Base-by-base conservation (phyloP, 495 filamentous ascomycete species). In the Letharia lupina region DNA sequence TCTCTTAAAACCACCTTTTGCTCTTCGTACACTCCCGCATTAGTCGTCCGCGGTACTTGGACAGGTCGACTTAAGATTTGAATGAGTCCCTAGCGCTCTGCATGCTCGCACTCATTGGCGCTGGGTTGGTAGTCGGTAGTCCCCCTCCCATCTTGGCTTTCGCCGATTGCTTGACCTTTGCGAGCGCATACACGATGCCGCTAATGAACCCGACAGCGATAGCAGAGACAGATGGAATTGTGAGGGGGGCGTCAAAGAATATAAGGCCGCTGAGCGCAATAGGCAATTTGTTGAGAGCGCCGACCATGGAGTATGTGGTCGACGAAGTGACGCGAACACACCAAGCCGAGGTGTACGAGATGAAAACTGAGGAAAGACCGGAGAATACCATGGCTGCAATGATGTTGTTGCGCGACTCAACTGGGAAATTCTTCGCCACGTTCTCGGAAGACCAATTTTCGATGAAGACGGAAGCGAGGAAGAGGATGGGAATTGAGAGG, bases 291-390 rank as follows among this genome's bases (percentile, higher is more conserved):
- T 98, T 98, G 68, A 98, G 83, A 37, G 93, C 90, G 67, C 94
- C 94, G 63, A 97, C 94, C 94, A 98, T 97, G 41, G 89, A 93
- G 80, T 98, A 98, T 8, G 93, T 98, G 44, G 94, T 97, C 11
- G 92, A 96, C 3, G 90, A 93, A 20, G 94, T 96, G 65, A 96
- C 89, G 70, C 94, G 94, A 69, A 98, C 93, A 78, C 94, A 97
- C 94, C 94, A 97, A 41, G 94, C 93, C 31, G 91, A 96, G 73
- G 90, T 91, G 82, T 98, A 99, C 31, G 94, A 98, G 77, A 99
- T 99, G 79, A 97, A 96, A 70, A 99, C 90, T 56, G 93, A 89
- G 41, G 87, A 93, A 42, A 96, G 83, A 62, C 94, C 94, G 15
- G 94, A 97, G 75, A 98, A 86, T 72, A 98, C 78, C 90, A 99